Evolutionary conservation across 2,329 filamentous ascomycete species (phyloP), one percentile per base, ranked within the genome.

Genomic region (Stromatinia cepivora): DNA sequence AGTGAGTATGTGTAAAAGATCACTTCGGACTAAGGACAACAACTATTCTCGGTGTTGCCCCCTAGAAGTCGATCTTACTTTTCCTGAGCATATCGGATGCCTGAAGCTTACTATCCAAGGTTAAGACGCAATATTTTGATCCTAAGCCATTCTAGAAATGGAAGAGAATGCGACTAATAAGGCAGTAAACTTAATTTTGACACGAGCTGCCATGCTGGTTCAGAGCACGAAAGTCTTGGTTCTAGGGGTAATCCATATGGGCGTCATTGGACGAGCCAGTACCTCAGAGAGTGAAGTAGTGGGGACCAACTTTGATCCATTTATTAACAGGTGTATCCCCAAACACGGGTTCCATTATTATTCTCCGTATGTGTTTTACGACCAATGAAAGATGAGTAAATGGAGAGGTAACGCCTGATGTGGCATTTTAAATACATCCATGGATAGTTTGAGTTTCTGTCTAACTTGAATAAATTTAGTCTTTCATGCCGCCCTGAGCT

Each of bases 51-150:
- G 45, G 57, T 61, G 57, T 53, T 63, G 45, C 56, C 66, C 65
- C 66, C 66, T 69, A 64, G 66, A 69, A 63, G 58, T 34, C 66
- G 66, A 68, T 68, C 66, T 68, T 64, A 64, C 66, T 68, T 36
- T 42, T 63, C 25, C 48, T 63, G 25, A 53, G 31, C 11, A 54
- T 62, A 69, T 36, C 45, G 58, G 66, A 64, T 64, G 58, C 58
- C 66, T 69, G 39, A 69, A 69, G 20, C 57, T 53, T 68, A 68
- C 66, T 36, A 36, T 63, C 66, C 46, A 68, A 53, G 66, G 53
- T 64, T 39, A 31, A 64, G 28, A 69, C 59, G 58, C 31, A 50
- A 64, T 69, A 64, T 54, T 69, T 54, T 54, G 56, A 64, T 69
- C 39, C 48, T 25, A 22, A 48, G 50, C 58, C 31, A 64, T 56